Evolutionary conservation across 192 early-diverging fungal genomes (phyloP).

Genomic region (Backusella luteola): DNA sequence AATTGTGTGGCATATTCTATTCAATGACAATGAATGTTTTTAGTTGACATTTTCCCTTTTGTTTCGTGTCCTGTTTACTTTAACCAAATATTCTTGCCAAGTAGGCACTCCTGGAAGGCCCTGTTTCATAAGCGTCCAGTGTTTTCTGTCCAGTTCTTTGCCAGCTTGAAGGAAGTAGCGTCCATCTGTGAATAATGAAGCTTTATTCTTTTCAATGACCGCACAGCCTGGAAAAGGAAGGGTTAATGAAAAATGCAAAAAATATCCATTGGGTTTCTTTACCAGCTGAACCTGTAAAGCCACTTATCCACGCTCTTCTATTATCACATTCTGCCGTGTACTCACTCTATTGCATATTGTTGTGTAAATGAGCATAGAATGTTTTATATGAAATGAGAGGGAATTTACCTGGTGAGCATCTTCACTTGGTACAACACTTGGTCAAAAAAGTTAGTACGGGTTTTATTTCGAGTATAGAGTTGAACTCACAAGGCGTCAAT

Average conservation of each 20-base stretch:
- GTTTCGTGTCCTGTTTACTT: constrained; percentile 35
- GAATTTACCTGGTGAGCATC: constrained; percentile 87
- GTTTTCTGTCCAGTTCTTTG: constrained; percentile 74
- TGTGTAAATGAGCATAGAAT: not conserved
- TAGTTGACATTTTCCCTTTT: not conserved
- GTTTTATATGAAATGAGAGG: not conserved
- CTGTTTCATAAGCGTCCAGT: constrained; percentile 92
- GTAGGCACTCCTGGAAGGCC: constrained; percentile 83
- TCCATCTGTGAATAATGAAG: constrained; percentile 93
- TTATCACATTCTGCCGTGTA: constrained; percentile 87
- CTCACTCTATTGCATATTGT: constrained; percentile 66
- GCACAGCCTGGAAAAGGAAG: constrained; percentile 59
- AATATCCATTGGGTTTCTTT: not conserved
- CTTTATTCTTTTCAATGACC: constrained; percentile 72
- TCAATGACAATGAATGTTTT: not conserved
- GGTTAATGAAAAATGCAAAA: not conserved
- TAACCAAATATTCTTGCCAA: constrained; percentile 82
- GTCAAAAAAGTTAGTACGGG: not conserved
- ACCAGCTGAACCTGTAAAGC: constrained; percentile 95
- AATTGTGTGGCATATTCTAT: constrained; percentile 58
- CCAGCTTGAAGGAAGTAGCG: constrained; percentile 95
- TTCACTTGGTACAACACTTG: constrained; percentile 83
- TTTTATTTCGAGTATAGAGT: not conserved
- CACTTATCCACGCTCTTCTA: constrained; percentile 84
- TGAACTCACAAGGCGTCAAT: not conserved